phyloP scores from a whole-genome alignment of 2,329 filamentous ascomycete genomes.

The Cladosporium halotolerans region DNA sequence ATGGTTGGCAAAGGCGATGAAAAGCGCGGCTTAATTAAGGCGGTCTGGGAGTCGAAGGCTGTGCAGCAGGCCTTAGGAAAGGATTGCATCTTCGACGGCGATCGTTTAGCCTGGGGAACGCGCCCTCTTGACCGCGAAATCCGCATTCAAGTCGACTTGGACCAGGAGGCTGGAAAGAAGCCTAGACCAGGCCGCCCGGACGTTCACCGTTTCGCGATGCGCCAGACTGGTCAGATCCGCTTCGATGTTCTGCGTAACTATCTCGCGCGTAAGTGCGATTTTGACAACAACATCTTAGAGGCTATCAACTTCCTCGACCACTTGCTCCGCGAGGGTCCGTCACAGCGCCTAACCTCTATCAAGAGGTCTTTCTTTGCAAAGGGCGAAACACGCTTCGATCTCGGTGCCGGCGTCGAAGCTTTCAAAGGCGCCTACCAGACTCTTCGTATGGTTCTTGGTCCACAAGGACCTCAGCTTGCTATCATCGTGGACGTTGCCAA shows the following conservation, averaged over 20 bases:
- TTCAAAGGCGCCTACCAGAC: slow-evolving; percentile 88
- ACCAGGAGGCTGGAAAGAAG: slow-evolving; percentile 53
- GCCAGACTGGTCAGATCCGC: slow-evolving; percentile 60
- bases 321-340: slow-evolving; percentile 72
- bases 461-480: slow-evolving; percentile 56
- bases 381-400: slow-evolving; percentile 41
- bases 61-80: slow-evolving; percentile 52
- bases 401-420: slow-evolving; percentile 66
- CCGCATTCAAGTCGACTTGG: slow-evolving; percentile 61
- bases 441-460: slow-evolving; percentile 62
- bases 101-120: slow-evolving; percentile 75
- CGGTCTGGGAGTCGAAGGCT: slow-evolving; percentile 64
- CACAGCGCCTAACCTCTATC: slow-evolving; percentile 60
- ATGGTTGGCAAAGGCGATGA: slow-evolving; percentile 56
- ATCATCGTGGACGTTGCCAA: slow-evolving; percentile 91
- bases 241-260: slow-evolving; percentile 62
- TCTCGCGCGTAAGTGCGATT: slow-evolving; percentile 52
- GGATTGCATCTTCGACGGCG: slow-evolving; percentile 73
- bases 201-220: slow-evolving; percentile 56
- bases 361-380: slow-evolving; percentile 76
- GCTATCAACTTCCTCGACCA: slow-evolving; percentile 90
- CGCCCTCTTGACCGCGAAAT: slow-evolving; percentile 27
- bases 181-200: slow-evolving; percentile 35
- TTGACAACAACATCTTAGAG: slow-evolving; percentile 65
- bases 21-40: slow-evolving; percentile 63